These are phyloP conservation scores for Fraxinus paxiana DNA, from an alignment of 305 asterid genomes.

Conservation along the genomic window DNA sequence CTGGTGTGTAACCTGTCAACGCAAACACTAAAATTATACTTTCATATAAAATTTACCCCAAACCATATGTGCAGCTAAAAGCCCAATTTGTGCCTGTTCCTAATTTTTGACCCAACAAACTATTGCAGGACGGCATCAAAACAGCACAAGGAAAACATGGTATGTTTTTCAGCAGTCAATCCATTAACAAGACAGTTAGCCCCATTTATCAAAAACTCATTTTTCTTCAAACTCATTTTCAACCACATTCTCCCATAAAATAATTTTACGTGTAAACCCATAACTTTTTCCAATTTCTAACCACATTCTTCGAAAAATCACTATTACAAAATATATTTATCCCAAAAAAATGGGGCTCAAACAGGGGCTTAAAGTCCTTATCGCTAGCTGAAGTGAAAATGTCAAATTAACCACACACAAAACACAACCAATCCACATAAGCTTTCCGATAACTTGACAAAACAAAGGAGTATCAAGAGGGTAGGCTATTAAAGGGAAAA, in stretches of 20 bases:
- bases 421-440: background rate
- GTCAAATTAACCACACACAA: background rate
- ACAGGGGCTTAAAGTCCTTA: background rate
- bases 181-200: background rate
- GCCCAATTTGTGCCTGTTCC: background rate
- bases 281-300: too few relatives aligned
- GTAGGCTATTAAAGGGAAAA: background rate
- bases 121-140: background rate
- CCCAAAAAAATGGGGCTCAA: too few relatives aligned
- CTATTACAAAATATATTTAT: too few relatives aligned
- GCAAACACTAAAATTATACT: constrained; percentile 13
- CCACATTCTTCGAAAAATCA: too few relatives aligned
- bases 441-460: background rate
- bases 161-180: background rate
- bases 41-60: background rate
- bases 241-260: too few relatives aligned
- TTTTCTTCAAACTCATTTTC: too few relatives aligned
- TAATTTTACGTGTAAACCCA: too few relatives aligned
- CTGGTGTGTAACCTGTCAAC: constrained; percentile 68
- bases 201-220: too few relatives aligned
- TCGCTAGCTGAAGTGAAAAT: background rate
- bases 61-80: background rate
- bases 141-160: background rate
- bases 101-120: background rate
- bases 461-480: background rate